Percentiles rank a stretch among this genome's conserved stretches.
These are phyloP conservation scores for Lyophyllum atratum DNA, from an alignment of 768 basidiomycete species.

Conservation along the genomic window DNA sequence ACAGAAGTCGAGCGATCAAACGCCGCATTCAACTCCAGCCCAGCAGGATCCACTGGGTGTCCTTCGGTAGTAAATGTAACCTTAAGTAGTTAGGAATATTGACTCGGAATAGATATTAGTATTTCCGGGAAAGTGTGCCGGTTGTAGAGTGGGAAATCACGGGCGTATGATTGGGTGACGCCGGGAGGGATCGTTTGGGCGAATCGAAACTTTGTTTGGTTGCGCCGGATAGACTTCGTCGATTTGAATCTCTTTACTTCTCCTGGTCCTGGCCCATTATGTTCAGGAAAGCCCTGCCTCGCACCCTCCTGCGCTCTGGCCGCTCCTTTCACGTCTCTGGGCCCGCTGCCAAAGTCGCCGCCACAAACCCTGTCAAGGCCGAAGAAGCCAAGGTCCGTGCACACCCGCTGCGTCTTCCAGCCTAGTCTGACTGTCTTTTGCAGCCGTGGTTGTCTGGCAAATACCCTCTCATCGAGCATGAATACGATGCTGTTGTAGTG, in stretches of 20 bases:
- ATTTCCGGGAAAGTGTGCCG: slow-evolving; percentile 8
- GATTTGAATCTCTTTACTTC: slow-evolving; percentile 7
- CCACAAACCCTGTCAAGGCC: slow-evolving; percentile 76
- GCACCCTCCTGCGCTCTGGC: slow-evolving; percentile 47
- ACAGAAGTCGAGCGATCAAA: slow-evolving; percentile 30
- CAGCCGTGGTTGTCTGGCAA: slow-evolving; percentile 83
- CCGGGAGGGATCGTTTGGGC: slow-evolving; percentile 33
- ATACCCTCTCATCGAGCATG: slow-evolving; percentile 97
- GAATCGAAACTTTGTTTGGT: slow-evolving; percentile 18
- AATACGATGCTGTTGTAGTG: slow-evolving; percentile 99
- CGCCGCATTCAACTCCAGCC: slow-evolving; percentile 17
- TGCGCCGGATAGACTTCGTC: not conserved
- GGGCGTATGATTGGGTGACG: slow-evolving; percentile 39
- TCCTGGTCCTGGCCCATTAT: slow-evolving; percentile 40
- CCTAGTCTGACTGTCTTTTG: slow-evolving; percentile 18
- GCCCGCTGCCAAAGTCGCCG: slow-evolving; percentile 59
- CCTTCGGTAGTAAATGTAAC: not conserved
- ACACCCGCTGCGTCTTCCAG: slow-evolving; percentile 9
- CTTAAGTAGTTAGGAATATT: too few species aligned
- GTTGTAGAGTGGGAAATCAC: slow-evolving; percentile 34
- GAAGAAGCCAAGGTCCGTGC: slow-evolving; percentile 73
- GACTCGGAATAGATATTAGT: too few species aligned
- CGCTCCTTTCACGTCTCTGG: slow-evolving; percentile 71
- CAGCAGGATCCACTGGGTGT: slow-evolving; percentile 45
- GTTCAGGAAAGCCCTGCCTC: slow-evolving; percentile 66